phyloP scores from a whole-genome alignment of 495 filamentous ascomycete genomes.

The Thermochaetoides thermophila region DNA sequence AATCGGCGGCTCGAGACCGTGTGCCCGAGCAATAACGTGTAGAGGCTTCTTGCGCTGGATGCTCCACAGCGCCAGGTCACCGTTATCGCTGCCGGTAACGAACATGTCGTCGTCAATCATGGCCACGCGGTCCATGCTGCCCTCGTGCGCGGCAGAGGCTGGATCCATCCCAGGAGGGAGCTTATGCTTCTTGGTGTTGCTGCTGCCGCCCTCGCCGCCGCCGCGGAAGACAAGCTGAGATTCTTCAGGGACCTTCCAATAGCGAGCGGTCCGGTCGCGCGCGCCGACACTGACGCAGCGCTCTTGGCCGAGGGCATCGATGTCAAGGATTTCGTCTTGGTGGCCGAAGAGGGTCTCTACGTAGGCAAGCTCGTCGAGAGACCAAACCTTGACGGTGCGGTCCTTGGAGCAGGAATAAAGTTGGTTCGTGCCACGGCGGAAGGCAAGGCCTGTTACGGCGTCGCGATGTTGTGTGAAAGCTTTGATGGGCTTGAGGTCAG shows the following conservation, averaged over 20 bases:
- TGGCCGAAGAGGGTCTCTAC: constrained; percentile 94
- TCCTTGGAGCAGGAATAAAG: constrained; percentile 79
- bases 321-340: constrained; percentile 72
- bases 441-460: constrained; percentile 67
- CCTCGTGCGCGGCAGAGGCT: constrained; percentile 44
- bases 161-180: constrained; percentile 18
- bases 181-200: constrained; percentile 40
- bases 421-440: constrained; percentile 81
- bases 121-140: constrained; percentile 77
- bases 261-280: constrained; percentile 77
- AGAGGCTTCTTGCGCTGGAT: constrained; percentile 90
- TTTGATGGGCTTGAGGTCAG: constrained; percentile 56
- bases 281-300: constrained; percentile 78
- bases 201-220: constrained; percentile 40
- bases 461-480: constrained; percentile 89
- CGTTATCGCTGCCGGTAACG: constrained; percentile 85
- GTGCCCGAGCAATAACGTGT: constrained; percentile 62
- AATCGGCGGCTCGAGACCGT: constrained; percentile 64
- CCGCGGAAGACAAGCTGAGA: constrained; percentile 89
- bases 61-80: constrained; percentile 72
- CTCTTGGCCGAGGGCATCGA: constrained; percentile 71
- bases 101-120: constrained; percentile 83
- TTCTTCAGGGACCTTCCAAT: constrained; percentile 96
- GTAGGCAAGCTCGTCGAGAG: constrained; percentile 70
- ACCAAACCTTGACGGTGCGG: constrained; percentile 61